These are phyloP conservation scores for Clonostachys sp. DNA, from an alignment of 2,329 filamentous ascomycete species.

Conservation along the genomic window DNA sequence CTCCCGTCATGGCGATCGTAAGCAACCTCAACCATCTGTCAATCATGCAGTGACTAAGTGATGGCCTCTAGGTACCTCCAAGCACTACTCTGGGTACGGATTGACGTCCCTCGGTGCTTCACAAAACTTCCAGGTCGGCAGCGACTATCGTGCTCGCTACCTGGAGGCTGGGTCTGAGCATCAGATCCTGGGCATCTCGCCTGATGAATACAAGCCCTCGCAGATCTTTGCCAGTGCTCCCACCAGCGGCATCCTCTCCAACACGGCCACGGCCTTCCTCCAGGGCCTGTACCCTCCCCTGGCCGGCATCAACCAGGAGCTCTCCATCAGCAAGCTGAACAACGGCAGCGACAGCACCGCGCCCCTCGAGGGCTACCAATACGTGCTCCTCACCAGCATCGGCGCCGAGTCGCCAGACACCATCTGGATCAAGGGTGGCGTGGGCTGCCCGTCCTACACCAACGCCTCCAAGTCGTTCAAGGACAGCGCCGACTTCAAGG, in stretches of 20 bases:
- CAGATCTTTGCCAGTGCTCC: slow-evolving; percentile 25
- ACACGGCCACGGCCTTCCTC: slow-evolving; percentile 26
- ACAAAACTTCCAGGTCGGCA: slow-evolving; percentile 20
- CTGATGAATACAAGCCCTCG: slow-evolving; percentile 20
- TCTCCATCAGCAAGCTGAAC: slow-evolving; percentile 19
- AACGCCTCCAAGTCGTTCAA: slow-evolving; percentile 16
- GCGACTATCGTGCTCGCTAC: slow-evolving; percentile 13
- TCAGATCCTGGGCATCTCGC: slow-evolving; percentile 23
- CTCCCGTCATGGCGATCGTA: slow-evolving; percentile 25
- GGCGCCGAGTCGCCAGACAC: slow-evolving; percentile 22
- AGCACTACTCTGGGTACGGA: slow-evolving; percentile 22
- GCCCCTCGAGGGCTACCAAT: slow-evolving; percentile 25
- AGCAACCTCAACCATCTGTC: slow-evolving; percentile 3
- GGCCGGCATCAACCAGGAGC: slow-evolving; percentile 12
- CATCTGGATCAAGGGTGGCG: slow-evolving; percentile 30
- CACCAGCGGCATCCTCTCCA: slow-evolving; percentile 21
- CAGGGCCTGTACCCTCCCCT: slow-evolving; percentile 27
- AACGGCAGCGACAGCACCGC: slow-evolving; percentile 18
- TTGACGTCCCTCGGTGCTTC: slow-evolving; percentile 25
- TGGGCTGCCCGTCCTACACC: slow-evolving; percentile 20
- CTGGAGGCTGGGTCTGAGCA: slow-evolving; percentile 14
- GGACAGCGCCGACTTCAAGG: slow-evolving; percentile 15
- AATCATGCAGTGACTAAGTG: background rate
- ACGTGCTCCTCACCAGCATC: slow-evolving; percentile 21
- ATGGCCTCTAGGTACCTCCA: slow-evolving; percentile 18